A percentile compares a stretch with the other conserved stretches of the same genome.
These are phyloP conservation scores for Suillus ampliporus DNA, from an alignment of 768 basidiomycete genomes.

Conservation along the genomic window DNA sequence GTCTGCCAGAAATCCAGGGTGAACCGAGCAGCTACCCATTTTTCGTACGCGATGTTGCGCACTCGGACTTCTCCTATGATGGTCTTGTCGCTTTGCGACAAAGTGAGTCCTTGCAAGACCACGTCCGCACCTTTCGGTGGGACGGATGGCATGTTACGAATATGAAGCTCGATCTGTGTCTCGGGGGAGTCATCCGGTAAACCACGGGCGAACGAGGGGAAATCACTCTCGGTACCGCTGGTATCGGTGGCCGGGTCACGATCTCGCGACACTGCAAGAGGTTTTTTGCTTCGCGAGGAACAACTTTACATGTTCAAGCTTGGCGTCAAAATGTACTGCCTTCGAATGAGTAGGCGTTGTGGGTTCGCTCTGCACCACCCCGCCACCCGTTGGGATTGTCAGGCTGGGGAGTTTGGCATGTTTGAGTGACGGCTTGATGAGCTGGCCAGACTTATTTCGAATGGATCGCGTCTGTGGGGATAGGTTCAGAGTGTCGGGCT, in stretches of 20 bases:
- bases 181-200: conserved; percentile 32
- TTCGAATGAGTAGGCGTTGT: conserved; percentile 79
- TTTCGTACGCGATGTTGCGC: conserved; percentile 86
- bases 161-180: conserved; percentile 59
- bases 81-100: conserved; percentile 55
- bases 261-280: conserved; percentile 89
- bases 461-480: conserved; percentile 49
- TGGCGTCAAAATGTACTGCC: conserved; percentile 90
- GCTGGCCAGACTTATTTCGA: conserved; percentile 94
- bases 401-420: conserved; percentile 60
- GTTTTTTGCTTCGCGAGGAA: conserved; percentile 96
- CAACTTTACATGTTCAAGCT: conserved; percentile 92
- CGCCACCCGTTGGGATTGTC: conserved; percentile 54
- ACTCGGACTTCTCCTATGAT: conserved; percentile 81
- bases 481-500: not conserved
- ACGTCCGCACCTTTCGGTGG: conserved; percentile 49
- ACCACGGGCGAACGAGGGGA: conserved; percentile 72
- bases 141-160: conserved; percentile 69
- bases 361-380: conserved; percentile 74
- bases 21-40: conserved; percentile 87
- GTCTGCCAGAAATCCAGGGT: conserved; percentile 97
- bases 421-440: conserved; percentile 91
- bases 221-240: conserved; percentile 79
- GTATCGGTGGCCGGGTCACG: conserved; percentile 88
- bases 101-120: conserved; percentile 57